Evolutionary conservation across 2,329 filamentous ascomycete species (phyloP).

Genomic region (Xylaria polymorpha): DNA sequence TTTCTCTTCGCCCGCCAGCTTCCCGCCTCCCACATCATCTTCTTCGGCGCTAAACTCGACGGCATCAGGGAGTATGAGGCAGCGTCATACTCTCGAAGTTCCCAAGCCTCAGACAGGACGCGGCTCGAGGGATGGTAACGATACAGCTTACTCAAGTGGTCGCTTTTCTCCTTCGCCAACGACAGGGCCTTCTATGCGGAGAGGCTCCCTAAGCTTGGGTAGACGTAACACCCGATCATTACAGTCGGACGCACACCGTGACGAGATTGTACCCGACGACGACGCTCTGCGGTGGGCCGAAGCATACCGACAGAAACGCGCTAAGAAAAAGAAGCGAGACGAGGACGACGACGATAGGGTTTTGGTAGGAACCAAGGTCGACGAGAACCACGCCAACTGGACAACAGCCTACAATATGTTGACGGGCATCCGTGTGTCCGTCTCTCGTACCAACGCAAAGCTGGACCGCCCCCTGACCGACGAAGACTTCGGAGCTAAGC

Average conservation of each 20-base stretch:
- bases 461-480: slow-evolving; percentile 90
- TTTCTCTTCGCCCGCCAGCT: slow-evolving; percentile 73
- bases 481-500: slow-evolving; percentile 90
- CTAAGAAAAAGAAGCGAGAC: slow-evolving; percentile 87
- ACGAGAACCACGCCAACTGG: slow-evolving; percentile 97
- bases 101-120: slow-evolving; percentile 75
- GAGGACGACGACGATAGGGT: slow-evolving; percentile 94
- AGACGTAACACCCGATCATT: slow-evolving; percentile 86
- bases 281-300: slow-evolving; percentile 94
- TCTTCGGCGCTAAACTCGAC: slow-evolving; percentile 64
- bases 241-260: slow-evolving; percentile 83
- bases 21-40: slow-evolving; percentile 58
- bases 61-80: slow-evolving; percentile 69
- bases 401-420: slow-evolving; percentile 99
- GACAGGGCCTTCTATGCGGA: slow-evolving; percentile 69
- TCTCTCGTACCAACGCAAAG: slow-evolving; percentile 96
- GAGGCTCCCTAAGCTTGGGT: slow-evolving; percentile 85
- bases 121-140: slow-evolving; percentile 77
- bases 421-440: slow-evolving; percentile 96
- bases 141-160: slow-evolving; percentile 76
- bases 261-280: slow-evolving; percentile 87
- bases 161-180: slow-evolving; percentile 79
- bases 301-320: slow-evolving; percentile 89
- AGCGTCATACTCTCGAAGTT: slow-evolving; percentile 90
- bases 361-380: slow-evolving; percentile 95